Base-by-base conservation (phyloP, 306 rosid species). In the Gastrolobium villosum region DNA sequence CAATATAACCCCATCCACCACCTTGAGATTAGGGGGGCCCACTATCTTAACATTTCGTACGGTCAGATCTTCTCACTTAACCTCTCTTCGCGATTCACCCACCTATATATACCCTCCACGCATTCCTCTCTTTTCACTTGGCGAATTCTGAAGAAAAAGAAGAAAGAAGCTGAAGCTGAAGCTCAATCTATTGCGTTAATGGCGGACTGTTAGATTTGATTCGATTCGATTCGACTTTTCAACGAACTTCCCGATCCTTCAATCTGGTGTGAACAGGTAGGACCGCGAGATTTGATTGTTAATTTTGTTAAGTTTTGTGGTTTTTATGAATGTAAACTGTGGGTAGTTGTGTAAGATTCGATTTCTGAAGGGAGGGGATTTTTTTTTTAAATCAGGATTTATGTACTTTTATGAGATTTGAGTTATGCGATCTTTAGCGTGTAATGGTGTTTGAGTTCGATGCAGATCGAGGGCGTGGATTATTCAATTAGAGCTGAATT, bases 401-500 rank as follows among this genome's bases (percentile, higher is more conserved):
- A 48, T 10, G 1, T 8, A 30, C 7, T 28, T 37, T 43, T 11
- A 14, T 10, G 13, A 4, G 57, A 67, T 81, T 64, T 65, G 7
- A 26, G 72, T 44, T 60, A 10, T 67, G n/a, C 3, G 62, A 40
- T 71, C 36, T 72, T 72, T 26, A 28, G 39, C 53, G 6, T 53
- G 26, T 52, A 39, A 61, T 66, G 13, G 52, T 56, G 66, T 48
- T 53, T 72, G 68, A 41, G 3, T 62, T 64, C 26, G 84, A 53
- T 74, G 66, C 84, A 79, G 87, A 79, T 83, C 74, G 69, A 67
- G 26, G 34, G 10, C n/a, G 69, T 84, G 65, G 26, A 63, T 6
- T 10, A 44, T 74, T 79, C 5, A 75, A 69, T 79, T 84, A 74
- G 81, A 75, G 78, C 75, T 79, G 81, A 78, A 69, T 69, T 70